These are phyloP conservation scores for Penicillium sp. DNA, from an alignment of 2,329 filamentous ascomycete genomes.

Conservation along the genomic window DNA sequence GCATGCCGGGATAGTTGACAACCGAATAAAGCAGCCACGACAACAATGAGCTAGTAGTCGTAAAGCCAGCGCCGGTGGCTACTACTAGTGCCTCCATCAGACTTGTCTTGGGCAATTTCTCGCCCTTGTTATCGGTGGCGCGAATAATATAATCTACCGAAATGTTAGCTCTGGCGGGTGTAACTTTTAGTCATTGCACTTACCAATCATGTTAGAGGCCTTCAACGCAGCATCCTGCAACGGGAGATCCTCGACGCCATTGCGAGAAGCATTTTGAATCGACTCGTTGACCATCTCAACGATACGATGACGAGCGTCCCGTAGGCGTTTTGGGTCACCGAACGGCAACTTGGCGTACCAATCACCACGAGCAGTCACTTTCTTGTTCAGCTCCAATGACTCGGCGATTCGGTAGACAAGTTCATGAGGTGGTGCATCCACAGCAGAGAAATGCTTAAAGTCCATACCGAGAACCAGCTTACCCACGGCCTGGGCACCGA, in stretches of 20 bases:
- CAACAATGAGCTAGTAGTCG: conserved; percentile 57
- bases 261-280: conserved; percentile 15
- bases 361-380: conserved; percentile 52
- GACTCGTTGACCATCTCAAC: conserved; percentile 21
- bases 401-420: conserved; percentile 54
- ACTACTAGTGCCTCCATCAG: conserved; percentile 48
- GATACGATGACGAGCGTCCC: conserved; percentile 18
- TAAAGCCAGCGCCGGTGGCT: conserved; percentile 60
- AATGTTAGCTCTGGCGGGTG: neutral
- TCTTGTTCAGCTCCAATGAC: conserved; percentile 58
- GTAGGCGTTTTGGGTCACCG: conserved; percentile 52
- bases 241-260: conserved; percentile 19
- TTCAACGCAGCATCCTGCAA: conserved; percentile 21
- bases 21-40: conserved; percentile 59
- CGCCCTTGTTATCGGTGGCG: conserved; percentile 34
- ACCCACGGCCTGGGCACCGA: conserved; percentile 45
- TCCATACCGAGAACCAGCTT: conserved; percentile 48
- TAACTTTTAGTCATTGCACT: neutral
- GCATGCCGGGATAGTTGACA: conserved; percentile 54
- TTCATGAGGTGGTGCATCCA: conserved; percentile 51
- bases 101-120: conserved; percentile 20
- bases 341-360: conserved; percentile 61
- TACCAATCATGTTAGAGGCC: conserved; percentile 22
- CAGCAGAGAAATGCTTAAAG: conserved; percentile 44
- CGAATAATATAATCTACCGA: conserved; percentile 52